A percentile compares a stretch with the other conserved stretches of the same genome.
phyloP scores from a whole-genome alignment of 1,284 basidiomycete species.

The Ceratobasidium sp. region DNA sequence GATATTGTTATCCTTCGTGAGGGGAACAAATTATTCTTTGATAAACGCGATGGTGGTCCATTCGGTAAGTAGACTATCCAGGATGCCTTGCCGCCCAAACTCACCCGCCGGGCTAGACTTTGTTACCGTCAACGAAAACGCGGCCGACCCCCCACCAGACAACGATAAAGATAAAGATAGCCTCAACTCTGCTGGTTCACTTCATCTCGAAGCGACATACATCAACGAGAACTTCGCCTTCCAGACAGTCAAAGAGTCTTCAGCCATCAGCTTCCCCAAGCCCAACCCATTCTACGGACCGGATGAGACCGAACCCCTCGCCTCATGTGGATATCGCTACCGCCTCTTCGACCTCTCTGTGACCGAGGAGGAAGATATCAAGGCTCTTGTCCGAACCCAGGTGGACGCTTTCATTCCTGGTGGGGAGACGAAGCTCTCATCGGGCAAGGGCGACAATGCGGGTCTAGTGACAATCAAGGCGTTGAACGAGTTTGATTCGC shows the following conservation, averaged over 20 bases:
- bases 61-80: constrained; percentile 66
- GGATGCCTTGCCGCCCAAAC: not conserved
- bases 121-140: constrained; percentile 99
- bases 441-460: constrained; percentile 57
- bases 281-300: constrained; percentile 97
- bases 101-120: constrained; percentile 68
- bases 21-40: constrained; percentile 94
- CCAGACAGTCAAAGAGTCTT: constrained; percentile 88
- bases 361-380: constrained; percentile 90
- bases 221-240: constrained; percentile 99
- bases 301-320: constrained; percentile 94
- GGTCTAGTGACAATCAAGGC: constrained; percentile 93
- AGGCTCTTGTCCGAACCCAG: constrained; percentile 94
- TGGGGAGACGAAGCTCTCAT: constrained; percentile 65
- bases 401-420: constrained; percentile 90
- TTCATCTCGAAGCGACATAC: constrained; percentile 98
- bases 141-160: constrained; percentile 92
- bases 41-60: constrained; percentile 98
- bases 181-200: constrained; percentile 94
- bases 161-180: constrained; percentile 81
- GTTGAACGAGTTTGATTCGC: constrained; percentile 97
- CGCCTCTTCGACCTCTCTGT: constrained; percentile 94
- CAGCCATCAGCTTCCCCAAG: constrained; percentile 79
- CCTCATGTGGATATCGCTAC: constrained; percentile 97
- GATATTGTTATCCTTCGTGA: constrained; percentile 96